Percentiles rank a stretch among this genome's conserved stretches.
Evolutionary conservation across 2,329 filamentous ascomycete genomes (phyloP).

Genomic region (Diaporthe vaccinii): DNA sequence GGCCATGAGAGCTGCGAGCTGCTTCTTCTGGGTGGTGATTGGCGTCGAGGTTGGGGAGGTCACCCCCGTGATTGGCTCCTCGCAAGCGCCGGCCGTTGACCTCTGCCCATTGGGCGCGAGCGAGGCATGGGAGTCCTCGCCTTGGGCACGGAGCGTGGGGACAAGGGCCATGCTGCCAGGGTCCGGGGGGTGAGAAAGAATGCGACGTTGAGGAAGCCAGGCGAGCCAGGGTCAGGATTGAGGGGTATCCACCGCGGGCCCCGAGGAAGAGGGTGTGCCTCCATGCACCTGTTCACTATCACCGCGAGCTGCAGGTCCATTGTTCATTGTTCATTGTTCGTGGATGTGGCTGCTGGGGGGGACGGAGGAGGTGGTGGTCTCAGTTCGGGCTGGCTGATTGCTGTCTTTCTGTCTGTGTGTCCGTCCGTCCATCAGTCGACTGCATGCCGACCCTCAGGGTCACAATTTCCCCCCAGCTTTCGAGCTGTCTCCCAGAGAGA

Average conservation of each 20-base stretch:
- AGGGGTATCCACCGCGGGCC: conserved; percentile 38
- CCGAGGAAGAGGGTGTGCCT: conserved; percentile 39
- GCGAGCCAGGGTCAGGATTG: conserved; percentile 25
- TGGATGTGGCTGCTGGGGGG: conserved; percentile 25
- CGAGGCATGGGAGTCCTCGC: conserved; percentile 36
- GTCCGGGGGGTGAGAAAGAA: conserved; percentile 28
- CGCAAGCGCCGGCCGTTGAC: conserved; percentile 40
- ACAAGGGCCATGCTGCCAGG: conserved; percentile 31
- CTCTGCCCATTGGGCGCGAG: conserved; percentile 34
- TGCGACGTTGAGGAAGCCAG: conserved; percentile 34
- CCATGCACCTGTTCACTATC: conserved; percentile 40
- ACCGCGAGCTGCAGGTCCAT: conserved; percentile 33
- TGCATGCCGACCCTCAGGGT: conserved; percentile 23
- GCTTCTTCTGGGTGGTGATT: conserved; percentile 38
- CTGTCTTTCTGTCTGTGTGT: neutral
- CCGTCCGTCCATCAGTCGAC: neutral
- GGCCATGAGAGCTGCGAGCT: conserved; percentile 33
- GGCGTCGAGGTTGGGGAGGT: conserved; percentile 30
- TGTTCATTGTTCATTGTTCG: conserved; percentile 17
- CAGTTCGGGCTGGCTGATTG: conserved; percentile 6
- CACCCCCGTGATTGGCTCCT: conserved; percentile 32
- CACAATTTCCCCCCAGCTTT: neutral
- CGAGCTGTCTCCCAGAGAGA: conserved; percentile 10
- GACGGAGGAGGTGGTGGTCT: neutral
- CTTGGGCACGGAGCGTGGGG: conserved; percentile 33